Conservation (phyloP, 768 basidiomycete species). For the Boletus rubescentipes region DNA sequence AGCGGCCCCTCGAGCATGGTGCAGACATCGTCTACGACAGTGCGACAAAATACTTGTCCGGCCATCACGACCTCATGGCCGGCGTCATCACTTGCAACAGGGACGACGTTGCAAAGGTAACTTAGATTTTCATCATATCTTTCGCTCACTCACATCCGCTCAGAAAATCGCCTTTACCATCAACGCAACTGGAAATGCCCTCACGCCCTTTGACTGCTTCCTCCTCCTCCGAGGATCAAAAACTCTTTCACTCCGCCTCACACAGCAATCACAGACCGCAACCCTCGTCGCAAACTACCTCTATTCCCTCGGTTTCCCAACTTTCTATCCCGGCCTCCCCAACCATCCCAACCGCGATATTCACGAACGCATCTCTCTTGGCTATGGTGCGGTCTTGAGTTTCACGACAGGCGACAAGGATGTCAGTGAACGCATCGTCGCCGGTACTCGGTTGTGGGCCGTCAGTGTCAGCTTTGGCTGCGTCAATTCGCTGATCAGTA, state of each 20-base stretch:
- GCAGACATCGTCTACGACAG: slow-evolving; percentile 98
- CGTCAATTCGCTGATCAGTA: slow-evolving; percentile 96
- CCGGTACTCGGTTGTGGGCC: slow-evolving; percentile 90
- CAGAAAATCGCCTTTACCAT: slow-evolving; percentile 89
- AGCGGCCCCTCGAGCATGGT: slow-evolving; percentile 92
- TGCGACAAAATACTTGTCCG: slow-evolving; percentile 95
- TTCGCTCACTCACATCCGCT: slow-evolving; percentile 1
- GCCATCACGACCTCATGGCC: slow-evolving; percentile 99
- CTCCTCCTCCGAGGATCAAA: slow-evolving; percentile 94
- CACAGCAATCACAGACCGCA: slow-evolving; percentile 84
- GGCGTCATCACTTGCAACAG: slow-evolving; percentile 91
- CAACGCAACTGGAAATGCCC: slow-evolving; percentile 90
- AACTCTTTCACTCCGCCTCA: slow-evolving; percentile 95
- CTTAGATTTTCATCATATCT: neutral
- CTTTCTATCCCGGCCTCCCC: slow-evolving; percentile 89
- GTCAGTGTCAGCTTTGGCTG: slow-evolving; percentile 98
- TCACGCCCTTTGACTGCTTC: slow-evolving; percentile 96
- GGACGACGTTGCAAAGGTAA: slow-evolving; percentile 84
- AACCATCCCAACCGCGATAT: slow-evolving; percentile 81
- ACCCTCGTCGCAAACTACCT: slow-evolving; percentile 86
- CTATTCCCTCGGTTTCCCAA: slow-evolving; percentile 78
- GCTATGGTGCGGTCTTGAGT: slow-evolving; percentile 90
- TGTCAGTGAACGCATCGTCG: slow-evolving; percentile 90
- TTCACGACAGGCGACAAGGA: slow-evolving; percentile 93
- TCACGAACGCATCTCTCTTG: slow-evolving; percentile 89